Base-by-base conservation (phyloP, 1,139 yeast species). In the Yamadazyma diospyri region DNA sequence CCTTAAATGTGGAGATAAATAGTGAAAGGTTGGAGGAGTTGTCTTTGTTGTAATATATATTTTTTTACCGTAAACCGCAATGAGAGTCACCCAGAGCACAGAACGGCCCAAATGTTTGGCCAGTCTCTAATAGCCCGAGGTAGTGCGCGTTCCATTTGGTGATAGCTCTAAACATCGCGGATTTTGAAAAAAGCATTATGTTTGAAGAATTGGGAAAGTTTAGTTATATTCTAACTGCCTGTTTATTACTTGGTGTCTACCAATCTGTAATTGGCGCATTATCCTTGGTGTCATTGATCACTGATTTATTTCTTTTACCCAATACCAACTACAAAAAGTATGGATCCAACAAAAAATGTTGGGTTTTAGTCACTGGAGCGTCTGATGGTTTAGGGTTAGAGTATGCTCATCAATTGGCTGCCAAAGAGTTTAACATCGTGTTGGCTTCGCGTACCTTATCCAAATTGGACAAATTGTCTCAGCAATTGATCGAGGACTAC, bases 331-430 rank as follows among this genome's bases (percentile, higher is more conserved):
- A 73, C 52, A 51, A 53, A 32, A 80, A 76, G 55, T 88, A 87
- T 53, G 96, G 97, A n/a, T 64, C 68, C 27, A 69, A 48, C 38
- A 63, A 62, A 31, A 79, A 76, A 19, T 64, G 72, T 36, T 87
- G 95, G 95, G 97, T 97, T 6, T 83, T 92, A 21, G 74, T 92
- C 16, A 92, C 98, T 5, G 99, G 99, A 39, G 94, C 97, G 5
- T 86, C 97, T 31, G 98, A 92, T 57, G 98, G 99, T 25, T 83
- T 92, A 51, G 99, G 99, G 39, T 87, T 88, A 53, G 96, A 92
- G 56, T 92, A 76, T 53, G 81, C 96, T 1, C 54, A 64, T 21
- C 97, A 92, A 63, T 72, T 92, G 61, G 98, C 98, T 13, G 60
- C 73, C 36, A 78, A 74, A 46, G 96, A 96, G 1, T 81, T 89